Conservation (phyloP, 2,329 filamentous ascomycete genomes). For the Cladophialophora carrionii region DNA sequence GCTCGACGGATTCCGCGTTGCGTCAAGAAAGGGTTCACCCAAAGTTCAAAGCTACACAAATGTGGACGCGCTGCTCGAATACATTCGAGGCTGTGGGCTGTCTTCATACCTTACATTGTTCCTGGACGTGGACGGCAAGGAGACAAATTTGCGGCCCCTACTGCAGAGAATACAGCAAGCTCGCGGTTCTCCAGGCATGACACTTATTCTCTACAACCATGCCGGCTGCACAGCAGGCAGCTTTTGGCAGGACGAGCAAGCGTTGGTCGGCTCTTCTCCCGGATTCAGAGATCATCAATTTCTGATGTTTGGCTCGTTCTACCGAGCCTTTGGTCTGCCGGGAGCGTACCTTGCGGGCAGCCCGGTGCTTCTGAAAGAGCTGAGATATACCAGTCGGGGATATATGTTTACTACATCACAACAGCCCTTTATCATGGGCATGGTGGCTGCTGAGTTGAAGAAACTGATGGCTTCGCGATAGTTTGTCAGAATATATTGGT, state of each 20-base stretch:
- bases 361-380: conserved; percentile 14
- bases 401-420: conserved; percentile 25
- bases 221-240: conserved; percentile 3
- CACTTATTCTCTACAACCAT: conserved; percentile 7
- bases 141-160: not conserved
- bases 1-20: conserved; percentile 13
- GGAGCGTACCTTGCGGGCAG: conserved; percentile 20
- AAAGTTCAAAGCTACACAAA: conserved; percentile 1
- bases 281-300: conserved; percentile 8
- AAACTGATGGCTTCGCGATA: not conserved
- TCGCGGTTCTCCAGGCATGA: conserved; percentile 15
- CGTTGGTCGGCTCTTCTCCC: not conserved
- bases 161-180: not conserved
- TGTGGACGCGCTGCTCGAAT: not conserved
- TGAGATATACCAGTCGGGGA: conserved; percentile 23
- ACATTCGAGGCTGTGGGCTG: not conserved
- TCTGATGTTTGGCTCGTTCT: conserved; percentile 22
- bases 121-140: not conserved
- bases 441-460: conserved; percentile 19
- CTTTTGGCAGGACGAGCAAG: not conserved
- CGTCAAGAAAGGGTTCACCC: conserved; percentile 8
- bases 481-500: not conserved
- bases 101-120: conserved; percentile 4
- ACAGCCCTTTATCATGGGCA: conserved; percentile 21
- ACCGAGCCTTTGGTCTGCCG: conserved; percentile 15